Percentiles rank a stretch among this genome's conserved stretches.
Conservation (phyloP, 768 basidiomycete species). For the Saitozyma podzolica region DNA sequence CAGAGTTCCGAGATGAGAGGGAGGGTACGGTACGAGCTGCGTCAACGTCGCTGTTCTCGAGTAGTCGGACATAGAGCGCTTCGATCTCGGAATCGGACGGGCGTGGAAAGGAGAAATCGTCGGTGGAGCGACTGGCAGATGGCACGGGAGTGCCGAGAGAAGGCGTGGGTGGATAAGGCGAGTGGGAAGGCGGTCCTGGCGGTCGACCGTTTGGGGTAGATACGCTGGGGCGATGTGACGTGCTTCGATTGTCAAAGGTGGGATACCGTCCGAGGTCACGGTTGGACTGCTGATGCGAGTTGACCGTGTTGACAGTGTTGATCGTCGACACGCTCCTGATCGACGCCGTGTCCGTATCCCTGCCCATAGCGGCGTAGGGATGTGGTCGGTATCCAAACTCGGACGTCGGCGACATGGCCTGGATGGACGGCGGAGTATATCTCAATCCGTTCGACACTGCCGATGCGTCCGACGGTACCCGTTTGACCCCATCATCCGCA, state of each 20-base stretch:
- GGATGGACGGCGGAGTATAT: too few species aligned
- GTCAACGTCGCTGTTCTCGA: constrained; percentile 66
- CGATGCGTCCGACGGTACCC: too few species aligned
- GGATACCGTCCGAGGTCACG: constrained; percentile 25
- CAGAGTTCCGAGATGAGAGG: constrained; percentile 27
- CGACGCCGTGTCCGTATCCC: constrained; percentile 19
- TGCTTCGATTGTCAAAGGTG: constrained; percentile 4
- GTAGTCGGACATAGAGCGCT: constrained; percentile 73
- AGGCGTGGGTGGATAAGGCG: not conserved
- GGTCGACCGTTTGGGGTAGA: not conserved
- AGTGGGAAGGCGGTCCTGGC: not conserved
- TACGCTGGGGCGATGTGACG: not conserved
- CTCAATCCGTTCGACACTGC: too few species aligned
- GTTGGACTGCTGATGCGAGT: constrained; percentile 12
- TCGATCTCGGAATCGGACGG: constrained; percentile 80
- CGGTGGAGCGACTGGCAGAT: constrained; percentile 31
- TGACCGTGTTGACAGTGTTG: constrained; percentile 12
- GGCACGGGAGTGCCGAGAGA: constrained; percentile 9
- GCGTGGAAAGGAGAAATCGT: constrained; percentile 69
- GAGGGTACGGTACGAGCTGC: constrained; percentile 12
- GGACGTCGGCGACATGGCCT: too few species aligned
- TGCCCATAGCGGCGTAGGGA: constrained; percentile 53
- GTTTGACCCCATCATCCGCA: too few species aligned
- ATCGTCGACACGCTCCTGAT: constrained; percentile 25
- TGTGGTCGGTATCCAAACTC: too few species aligned